Base-by-base conservation (phyloP, 805 yeast genomes). In the Pichia deserticola region DNA sequence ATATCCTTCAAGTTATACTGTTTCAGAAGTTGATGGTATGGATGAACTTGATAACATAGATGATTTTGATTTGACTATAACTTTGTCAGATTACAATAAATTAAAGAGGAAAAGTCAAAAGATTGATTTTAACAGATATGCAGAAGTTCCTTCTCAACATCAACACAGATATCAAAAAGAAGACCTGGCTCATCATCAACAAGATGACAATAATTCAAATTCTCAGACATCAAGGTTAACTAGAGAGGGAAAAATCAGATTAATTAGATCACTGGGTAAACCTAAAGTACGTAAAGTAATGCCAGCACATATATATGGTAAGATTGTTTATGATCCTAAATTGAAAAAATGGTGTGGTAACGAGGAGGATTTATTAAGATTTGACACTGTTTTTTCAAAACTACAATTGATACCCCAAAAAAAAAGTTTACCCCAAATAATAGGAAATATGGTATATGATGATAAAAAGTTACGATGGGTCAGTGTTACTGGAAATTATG, bases 331-430 rank as follows among this genome's bases (percentile, higher is more conserved):
- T 57, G 81, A 83, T 54, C 74, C 82, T 1, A 63, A 63, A 13
- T 67, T 72, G 44, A 69, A 70, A 55, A 67, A 68, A 42, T 83
- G 88, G 89, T 82, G 78, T 56, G 87, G 87, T 5, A 82, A 82
- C 57, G 84, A 82, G 38, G 73, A 71, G 33, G 86, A 80, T 27
- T 62, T 80, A 44, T 56, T 70, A 35, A 68, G 73, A 39, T 82
- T 82, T 60, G 84, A 82, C 38, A 52, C 59, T 4, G 51, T 60
- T 29, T 69, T 67, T 47, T 77, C 78, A 1, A 46, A 40, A 11
- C 52, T 49, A 9, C 41, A 48, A 37, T 36, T 50, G 28, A 47
- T 45, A 10, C 43, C 40, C 13, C 45, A 44, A 38, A 13, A 29
- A 8, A 32, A 42, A 15, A 32, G 34, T 25, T 39, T 36, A 64